These are phyloP conservation scores for Metschnikowia kofuensis DNA, from an alignment of 805 yeast species.

Conservation along the genomic window DNA sequence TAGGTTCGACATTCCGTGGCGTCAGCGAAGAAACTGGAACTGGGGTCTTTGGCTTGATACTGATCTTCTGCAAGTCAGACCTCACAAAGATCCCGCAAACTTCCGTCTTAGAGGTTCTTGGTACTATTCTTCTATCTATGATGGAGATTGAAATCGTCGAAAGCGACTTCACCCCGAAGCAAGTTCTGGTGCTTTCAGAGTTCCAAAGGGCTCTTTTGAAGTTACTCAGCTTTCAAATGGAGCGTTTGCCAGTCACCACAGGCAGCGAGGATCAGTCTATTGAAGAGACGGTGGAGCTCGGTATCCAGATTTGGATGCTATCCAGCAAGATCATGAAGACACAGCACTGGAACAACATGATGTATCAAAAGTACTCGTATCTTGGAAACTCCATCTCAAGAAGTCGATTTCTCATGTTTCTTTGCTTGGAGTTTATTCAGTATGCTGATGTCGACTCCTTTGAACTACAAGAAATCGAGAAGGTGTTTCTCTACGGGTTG, in stretches of 20 bases:
- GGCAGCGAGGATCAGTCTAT: slow-evolving; percentile 21
- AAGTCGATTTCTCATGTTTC: slow-evolving; percentile 28
- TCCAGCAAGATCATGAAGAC: slow-evolving; percentile 15
- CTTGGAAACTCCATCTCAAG: slow-evolving; percentile 39
- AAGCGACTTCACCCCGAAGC: slow-evolving; percentile 16
- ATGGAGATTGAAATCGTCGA: slow-evolving; percentile 5
- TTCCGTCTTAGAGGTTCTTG: slow-evolving; percentile 6
- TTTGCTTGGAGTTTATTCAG: slow-evolving; percentile 26
- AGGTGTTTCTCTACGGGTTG: slow-evolving; percentile 23
- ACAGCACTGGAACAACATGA: slow-evolving; percentile 35
- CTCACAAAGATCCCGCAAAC: slow-evolving; percentile 5
- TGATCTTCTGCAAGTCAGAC: slow-evolving; percentile 5
- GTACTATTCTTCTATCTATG: slow-evolving; percentile 10
- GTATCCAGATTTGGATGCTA: slow-evolving; percentile 31
- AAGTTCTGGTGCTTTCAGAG: slow-evolving; percentile 16
- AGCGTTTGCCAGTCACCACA: slow-evolving; percentile 31
- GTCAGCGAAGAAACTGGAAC: not conserved
- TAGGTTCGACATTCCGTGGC: slow-evolving; percentile 10
- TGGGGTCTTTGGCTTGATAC: slow-evolving; percentile 9
- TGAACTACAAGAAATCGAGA: slow-evolving; percentile 14
- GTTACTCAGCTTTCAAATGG: slow-evolving; percentile 31
- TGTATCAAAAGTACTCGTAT: slow-evolving; percentile 38
- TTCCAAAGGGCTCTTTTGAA: slow-evolving; percentile 10
- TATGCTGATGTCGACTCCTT: slow-evolving; percentile 18
- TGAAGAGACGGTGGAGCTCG: slow-evolving; percentile 23